Percentiles rank a stretch among this genome's conserved stretches.
Evolutionary conservation across 805 yeast species (phyloP).

Genomic region (Nakazawaea holstii): DNA sequence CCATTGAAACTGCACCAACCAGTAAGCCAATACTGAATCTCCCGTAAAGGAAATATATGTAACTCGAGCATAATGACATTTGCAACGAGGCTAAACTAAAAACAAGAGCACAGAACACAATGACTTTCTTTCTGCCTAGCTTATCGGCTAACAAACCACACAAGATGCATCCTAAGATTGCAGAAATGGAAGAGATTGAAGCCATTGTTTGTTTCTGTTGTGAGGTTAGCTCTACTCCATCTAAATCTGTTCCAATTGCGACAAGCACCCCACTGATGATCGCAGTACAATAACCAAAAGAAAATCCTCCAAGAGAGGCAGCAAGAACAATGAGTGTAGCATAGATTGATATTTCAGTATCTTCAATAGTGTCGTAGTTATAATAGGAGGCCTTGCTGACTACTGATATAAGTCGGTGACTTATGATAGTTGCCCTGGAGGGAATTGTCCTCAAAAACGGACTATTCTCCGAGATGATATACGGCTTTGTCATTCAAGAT

Average conservation of each 20-base stretch:
- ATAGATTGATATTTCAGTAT: slow-evolving; percentile 11
- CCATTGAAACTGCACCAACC: slow-evolving; percentile 66
- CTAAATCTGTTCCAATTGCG: slow-evolving; percentile 36
- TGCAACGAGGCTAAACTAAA: slow-evolving; percentile 23
- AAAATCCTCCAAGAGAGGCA: slow-evolving; percentile 13
- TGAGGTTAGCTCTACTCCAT: slow-evolving; percentile 25
- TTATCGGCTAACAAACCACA: slow-evolving; percentile 49
- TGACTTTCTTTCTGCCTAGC: slow-evolving; percentile 34
- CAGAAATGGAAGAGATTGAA: slow-evolving; percentile 47
- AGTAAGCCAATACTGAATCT: slow-evolving; percentile 65
- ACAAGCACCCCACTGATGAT: slow-evolving; percentile 56
- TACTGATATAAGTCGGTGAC: slow-evolving; percentile 5
- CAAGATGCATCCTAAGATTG: slow-evolving; percentile 44
- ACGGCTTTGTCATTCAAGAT: slow-evolving; percentile 5
- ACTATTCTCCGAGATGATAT: slow-evolving; percentile 7
- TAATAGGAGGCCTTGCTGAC: slow-evolving; percentile 6
- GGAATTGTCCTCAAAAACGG: slow-evolving; percentile 11
- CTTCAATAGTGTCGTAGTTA: slow-evolving; percentile 12
- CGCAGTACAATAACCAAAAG: slow-evolving; percentile 61
- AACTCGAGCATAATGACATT: slow-evolving; percentile 34
- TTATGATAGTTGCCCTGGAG: slow-evolving; percentile 5
- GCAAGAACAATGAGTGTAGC: slow-evolving; percentile 19
- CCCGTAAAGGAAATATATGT: slow-evolving; percentile 43
- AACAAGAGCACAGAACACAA: slow-evolving; percentile 37
- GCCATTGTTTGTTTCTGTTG: slow-evolving; percentile 35